Evolutionary conservation across 78 protist genomes (phyloP).

Genomic region (Pelomyxa schiedti): DNA sequence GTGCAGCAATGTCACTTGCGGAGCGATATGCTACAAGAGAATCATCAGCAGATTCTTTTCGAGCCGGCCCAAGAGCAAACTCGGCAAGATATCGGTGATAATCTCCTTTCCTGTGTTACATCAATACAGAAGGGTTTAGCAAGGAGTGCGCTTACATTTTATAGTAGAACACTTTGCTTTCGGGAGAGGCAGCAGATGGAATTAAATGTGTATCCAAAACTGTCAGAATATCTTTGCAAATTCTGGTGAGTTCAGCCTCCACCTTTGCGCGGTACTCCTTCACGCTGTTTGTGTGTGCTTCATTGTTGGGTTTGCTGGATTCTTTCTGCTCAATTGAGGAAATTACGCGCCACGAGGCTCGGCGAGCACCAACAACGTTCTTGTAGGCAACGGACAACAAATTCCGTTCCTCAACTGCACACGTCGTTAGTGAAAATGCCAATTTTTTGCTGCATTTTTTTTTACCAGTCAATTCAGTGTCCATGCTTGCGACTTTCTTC

Average conservation of each 20-base stretch:
- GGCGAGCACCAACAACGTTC: constrained; percentile 95
- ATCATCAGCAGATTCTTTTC: constrained; percentile 65
- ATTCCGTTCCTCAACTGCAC: constrained; percentile 94
- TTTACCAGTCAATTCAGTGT: constrained; percentile 80
- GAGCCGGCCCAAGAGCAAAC: constrained; percentile 55
- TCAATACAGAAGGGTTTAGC: not conserved
- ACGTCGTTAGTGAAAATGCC: no score
- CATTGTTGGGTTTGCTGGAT: constrained; percentile 62
- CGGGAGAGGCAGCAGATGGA: constrained; percentile 52
- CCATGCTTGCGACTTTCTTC: constrained; percentile 76
- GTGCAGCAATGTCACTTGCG: constrained; percentile 72
- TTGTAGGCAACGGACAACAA: constrained; percentile 98
- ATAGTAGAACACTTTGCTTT: constrained; percentile 88
- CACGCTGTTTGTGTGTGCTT: constrained; percentile 33
- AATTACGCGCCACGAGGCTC: constrained; percentile 95
- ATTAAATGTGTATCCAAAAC: constrained; percentile 73
- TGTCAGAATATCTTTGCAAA: constrained; percentile 70
- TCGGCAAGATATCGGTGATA: constrained; percentile 97
- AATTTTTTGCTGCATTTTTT: no score
- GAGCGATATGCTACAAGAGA: constrained; percentile 79
- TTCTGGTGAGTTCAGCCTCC: constrained; percentile 74
- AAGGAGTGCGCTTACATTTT: constrained; percentile 59
- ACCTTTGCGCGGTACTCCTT: constrained; percentile 62
- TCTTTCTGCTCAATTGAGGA: constrained; percentile 82
- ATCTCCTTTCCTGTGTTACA: constrained; percentile 74